phyloP scores from a whole-genome alignment of 2,329 filamentous ascomycete species.

The Coniochaeta pulveracea region DNA sequence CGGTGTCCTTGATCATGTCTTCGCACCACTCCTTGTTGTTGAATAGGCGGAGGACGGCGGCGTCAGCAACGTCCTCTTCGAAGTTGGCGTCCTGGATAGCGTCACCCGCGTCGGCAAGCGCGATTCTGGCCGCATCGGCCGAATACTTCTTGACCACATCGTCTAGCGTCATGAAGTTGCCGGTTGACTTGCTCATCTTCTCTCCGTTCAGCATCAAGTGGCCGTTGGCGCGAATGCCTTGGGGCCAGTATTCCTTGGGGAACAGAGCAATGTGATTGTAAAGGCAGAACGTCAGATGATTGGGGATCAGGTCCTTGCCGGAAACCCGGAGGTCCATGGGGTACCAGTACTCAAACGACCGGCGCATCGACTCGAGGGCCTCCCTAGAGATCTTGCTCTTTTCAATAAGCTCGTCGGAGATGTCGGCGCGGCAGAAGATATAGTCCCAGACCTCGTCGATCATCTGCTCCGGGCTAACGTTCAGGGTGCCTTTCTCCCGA shows the following conservation, averaged over 20 bases:
- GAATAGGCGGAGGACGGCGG: conserved; percentile 76
- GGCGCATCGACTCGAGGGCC: conserved; percentile 66
- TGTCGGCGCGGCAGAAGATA: conserved; percentile 68
- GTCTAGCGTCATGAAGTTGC: conserved; percentile 88
- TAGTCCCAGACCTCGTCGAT: conserved; percentile 95
- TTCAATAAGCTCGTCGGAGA: conserved; percentile 51
- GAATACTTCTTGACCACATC: conserved; percentile 87
- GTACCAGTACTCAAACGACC: conserved; percentile 96
- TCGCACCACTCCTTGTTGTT: conserved; percentile 81
- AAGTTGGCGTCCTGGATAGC: conserved; percentile 95
- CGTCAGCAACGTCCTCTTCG: conserved; percentile 88
- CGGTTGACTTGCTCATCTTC: conserved; percentile 97
- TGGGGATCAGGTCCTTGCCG: conserved; percentile 87
- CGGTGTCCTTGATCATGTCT: conserved; percentile 60
- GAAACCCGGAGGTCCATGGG: conserved; percentile 80
- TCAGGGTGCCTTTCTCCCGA: conserved; percentile 53
- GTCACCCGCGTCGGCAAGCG: conserved; percentile 88
- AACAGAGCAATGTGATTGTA: conserved; percentile 92
- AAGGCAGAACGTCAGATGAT: conserved; percentile 91
- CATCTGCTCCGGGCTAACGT: conserved; percentile 76
- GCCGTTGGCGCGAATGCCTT: conserved; percentile 76
- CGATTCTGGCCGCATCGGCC: conserved; percentile 79
- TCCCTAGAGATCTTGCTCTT: conserved; percentile 63
- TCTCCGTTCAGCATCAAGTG: conserved; percentile 91
- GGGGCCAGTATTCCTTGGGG: conserved; percentile 78